Base-by-base conservation (phyloP, 2,329 filamentous ascomycete genomes). In the Camillea tinctor region DNA sequence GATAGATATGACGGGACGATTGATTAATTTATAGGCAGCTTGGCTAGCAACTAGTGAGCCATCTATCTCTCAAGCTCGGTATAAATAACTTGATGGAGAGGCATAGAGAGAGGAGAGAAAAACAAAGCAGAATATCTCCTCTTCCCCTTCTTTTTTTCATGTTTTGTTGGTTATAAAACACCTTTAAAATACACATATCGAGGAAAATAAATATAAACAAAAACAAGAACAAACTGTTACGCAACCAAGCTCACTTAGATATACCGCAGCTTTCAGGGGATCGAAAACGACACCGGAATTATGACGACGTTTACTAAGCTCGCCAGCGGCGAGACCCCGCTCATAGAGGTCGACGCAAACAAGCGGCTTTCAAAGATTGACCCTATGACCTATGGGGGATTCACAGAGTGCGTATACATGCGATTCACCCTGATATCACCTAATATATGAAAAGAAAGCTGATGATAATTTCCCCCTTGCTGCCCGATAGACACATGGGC, bases 321-420 rank as follows among this genome's bases (percentile, higher is more conserved):
- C 64, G 69, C 77, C 9, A 85, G 87, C 59, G 80, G 80, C 64
- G 84, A 88, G 66, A 81, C 76, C 61, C 83, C 89, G 52, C 82
- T 81, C 65, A 90, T 92, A 69, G 83, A 83, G 57, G 78, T 93
- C 60, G 85, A 91, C 71, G 79, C 88, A 4, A 74, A 77, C 17
- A 84, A 89, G 73, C 85, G 83, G 66, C 76, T 93, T 57, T 88
- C 88, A 60, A 87, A 87, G 72, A 92, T 95, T 70, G 87, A 93
- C 70, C 85, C 90, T 62, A 91, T 91, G 71, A 91, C 90, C 69
- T 95, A 94, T 81, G 88, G 89, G 58, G 91, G 91, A 11, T 95
- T 95, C 76, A 92, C 88, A 60, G 91, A 95, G 90, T 91, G 78
- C 76, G 85, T 74, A 5, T 30, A 5, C 6, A 30, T 30, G 26